Percentiles rank a stretch among this genome's conserved stretches.
Conservation (phyloP, 805 yeast genomes). For the Komagataella pastoris region DNA sequence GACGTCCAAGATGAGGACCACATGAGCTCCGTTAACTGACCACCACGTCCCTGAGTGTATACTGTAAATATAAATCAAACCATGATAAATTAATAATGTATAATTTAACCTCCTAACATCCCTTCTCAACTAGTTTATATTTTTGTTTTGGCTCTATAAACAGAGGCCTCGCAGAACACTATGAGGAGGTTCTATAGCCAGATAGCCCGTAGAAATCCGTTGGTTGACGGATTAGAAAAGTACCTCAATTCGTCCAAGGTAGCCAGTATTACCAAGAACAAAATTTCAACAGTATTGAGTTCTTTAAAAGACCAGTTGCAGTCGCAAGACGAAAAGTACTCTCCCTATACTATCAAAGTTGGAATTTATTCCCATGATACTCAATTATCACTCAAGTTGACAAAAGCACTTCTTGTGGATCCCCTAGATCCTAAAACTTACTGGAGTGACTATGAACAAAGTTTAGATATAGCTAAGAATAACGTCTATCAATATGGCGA, state of each 20-base stretch:
- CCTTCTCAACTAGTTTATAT: background rate
- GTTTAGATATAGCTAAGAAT: background rate
- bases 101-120: background rate
- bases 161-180: background rate
- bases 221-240: background rate
- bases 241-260: background rate
- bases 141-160: background rate
- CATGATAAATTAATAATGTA: background rate
- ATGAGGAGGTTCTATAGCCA: background rate
- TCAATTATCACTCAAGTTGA: background rate
- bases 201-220: background rate
- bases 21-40: background rate
- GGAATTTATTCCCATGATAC: background rate
- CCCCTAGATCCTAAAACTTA: background rate
- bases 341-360: background rate
- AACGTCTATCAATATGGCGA: background rate
- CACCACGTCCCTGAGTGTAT: background rate
- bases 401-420: background rate
- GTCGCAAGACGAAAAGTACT: background rate
- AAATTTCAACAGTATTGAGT: background rate
- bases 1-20: background rate
- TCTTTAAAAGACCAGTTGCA: background rate
- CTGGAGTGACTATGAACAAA: background rate
- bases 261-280: background rate
- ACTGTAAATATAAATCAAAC: background rate